phyloP scores from a whole-genome alignment of 305 asterid genomes.

The Fraxinus nigra region DNA sequence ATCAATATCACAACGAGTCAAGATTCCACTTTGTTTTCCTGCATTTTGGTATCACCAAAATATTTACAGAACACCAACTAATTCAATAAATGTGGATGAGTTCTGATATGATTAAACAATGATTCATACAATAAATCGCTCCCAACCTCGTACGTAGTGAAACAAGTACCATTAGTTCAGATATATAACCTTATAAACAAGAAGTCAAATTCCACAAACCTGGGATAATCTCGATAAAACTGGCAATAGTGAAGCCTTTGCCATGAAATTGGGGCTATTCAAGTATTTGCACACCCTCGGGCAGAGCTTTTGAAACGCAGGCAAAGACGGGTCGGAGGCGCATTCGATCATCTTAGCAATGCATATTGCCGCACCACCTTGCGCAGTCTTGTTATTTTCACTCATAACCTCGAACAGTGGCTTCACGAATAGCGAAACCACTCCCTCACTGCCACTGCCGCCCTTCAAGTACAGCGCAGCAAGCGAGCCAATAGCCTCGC shows the following conservation, averaged over 20 bases:
- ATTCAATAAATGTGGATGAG: slow-evolving; percentile 2
- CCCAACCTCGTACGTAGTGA: background rate
- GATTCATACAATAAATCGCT: background rate
- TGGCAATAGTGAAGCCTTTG: slow-evolving; percentile 81
- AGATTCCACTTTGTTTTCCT: background rate
- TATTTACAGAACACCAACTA: slow-evolving; percentile 5
- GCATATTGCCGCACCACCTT: slow-evolving; percentile 85
- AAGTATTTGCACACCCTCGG: slow-evolving; percentile 81
- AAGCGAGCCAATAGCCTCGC: slow-evolving; percentile 80
- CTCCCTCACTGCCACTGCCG: slow-evolving; percentile 61
- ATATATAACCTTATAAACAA: background rate
- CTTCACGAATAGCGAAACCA: slow-evolving; percentile 77
- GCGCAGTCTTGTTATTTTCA: slow-evolving; percentile 86
- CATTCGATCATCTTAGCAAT: slow-evolving; percentile 86
- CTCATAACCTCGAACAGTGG: slow-evolving; percentile 92
- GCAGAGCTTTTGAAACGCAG: slow-evolving; percentile 77
- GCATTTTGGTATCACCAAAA: slow-evolving; percentile 15
- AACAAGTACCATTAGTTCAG: slow-evolving; percentile 11
- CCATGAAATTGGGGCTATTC: slow-evolving; percentile 75
- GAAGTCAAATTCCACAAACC: slow-evolving; percentile 47
- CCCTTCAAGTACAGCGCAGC: slow-evolving; percentile 75
- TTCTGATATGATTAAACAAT: background rate
- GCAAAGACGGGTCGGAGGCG: slow-evolving; percentile 63
- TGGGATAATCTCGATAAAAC: slow-evolving; percentile 86
- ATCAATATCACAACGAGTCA: slow-evolving; percentile 5